Percentiles rank a stretch among this genome's conserved stretches.
Evolutionary conservation across 2,329 filamentous ascomycete species (phyloP).

Genomic region (Sporothrix pseudoabietina): DNA sequence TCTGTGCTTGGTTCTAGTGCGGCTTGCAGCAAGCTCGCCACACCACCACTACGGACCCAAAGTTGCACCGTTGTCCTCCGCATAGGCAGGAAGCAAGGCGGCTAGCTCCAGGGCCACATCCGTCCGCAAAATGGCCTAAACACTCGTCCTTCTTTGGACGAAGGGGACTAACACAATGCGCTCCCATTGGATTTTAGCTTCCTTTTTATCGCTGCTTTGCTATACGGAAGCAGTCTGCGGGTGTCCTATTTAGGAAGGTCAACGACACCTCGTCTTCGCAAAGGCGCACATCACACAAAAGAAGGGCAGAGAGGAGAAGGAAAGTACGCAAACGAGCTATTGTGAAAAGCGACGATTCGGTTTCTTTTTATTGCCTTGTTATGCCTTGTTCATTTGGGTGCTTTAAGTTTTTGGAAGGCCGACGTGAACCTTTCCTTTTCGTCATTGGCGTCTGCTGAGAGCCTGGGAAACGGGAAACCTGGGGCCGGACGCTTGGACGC

Average conservation of each 20-base stretch:
- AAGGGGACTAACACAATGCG: neutral
- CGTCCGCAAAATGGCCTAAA: neutral
- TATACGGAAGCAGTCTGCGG: neutral
- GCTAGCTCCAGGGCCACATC: conserved; percentile 1
- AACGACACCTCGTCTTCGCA: conserved; percentile 12
- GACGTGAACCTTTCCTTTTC: no score
- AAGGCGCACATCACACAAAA: neutral
- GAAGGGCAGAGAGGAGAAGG: no score
- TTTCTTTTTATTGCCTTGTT: neutral
- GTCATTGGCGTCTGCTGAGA: no score
- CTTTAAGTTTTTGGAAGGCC: no score
- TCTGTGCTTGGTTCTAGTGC: conserved; percentile 6
- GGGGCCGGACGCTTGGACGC: no score
- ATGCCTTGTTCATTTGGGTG: no score
- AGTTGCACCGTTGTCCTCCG: neutral
- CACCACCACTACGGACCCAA: neutral
- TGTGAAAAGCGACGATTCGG: neutral
- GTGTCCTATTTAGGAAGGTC: conserved; percentile 25
- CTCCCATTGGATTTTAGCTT: neutral
- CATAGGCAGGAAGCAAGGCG: neutral
- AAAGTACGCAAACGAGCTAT: neutral
- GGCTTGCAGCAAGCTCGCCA: neutral
- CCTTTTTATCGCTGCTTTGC: conserved; percentile 7
- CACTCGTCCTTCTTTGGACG: neutral
- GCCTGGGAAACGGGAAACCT: no score